Evolutionary conservation across 2,329 filamentous ascomycete species (phyloP).

Genomic region (Cordyceps tenuipes): DNA sequence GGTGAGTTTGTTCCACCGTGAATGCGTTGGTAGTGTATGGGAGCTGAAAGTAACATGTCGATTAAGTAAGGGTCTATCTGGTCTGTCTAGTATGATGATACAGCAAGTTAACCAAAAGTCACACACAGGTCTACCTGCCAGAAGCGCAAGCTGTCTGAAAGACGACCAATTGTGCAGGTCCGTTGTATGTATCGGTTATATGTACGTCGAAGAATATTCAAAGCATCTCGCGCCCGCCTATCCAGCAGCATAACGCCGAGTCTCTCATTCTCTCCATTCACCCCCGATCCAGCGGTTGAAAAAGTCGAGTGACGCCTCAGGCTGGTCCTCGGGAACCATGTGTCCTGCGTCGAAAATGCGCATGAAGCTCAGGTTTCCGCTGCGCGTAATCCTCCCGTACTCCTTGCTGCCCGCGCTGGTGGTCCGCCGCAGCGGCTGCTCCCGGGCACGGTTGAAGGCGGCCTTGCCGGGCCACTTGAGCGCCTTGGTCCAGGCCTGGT

Average conservation of each 20-base stretch:
- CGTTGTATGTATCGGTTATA: neutral
- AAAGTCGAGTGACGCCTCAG: constrained; percentile 11
- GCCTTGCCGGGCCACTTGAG: constrained; percentile 90
- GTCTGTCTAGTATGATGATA: neutral
- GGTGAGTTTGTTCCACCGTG: neutral
- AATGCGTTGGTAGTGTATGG: neutral
- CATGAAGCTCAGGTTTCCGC: constrained; percentile 13
- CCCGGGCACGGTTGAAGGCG: constrained; percentile 62
- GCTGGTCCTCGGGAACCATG: constrained; percentile 14
- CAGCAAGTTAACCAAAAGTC: neutral
- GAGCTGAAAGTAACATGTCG: neutral
- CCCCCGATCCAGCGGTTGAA: constrained; percentile 15
- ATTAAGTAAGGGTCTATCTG: neutral
- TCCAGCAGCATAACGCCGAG: neutral
- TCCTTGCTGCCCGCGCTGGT: constrained; percentile 15
- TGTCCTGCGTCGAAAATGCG: constrained; percentile 14
- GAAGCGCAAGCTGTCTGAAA: neutral
- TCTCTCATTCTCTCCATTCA: constrained; percentile 12
- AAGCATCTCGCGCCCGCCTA: neutral
- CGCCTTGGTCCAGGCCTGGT: constrained; percentile 88
- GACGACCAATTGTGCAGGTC: neutral
- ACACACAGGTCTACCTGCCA: too few species aligned
- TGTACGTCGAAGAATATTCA: constrained; percentile 1
- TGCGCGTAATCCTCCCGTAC: constrained; percentile 12
- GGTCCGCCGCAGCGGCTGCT: constrained; percentile 59